Conservation (phyloP, 805 yeast species). For the Myxozyma udenii region DNA sequence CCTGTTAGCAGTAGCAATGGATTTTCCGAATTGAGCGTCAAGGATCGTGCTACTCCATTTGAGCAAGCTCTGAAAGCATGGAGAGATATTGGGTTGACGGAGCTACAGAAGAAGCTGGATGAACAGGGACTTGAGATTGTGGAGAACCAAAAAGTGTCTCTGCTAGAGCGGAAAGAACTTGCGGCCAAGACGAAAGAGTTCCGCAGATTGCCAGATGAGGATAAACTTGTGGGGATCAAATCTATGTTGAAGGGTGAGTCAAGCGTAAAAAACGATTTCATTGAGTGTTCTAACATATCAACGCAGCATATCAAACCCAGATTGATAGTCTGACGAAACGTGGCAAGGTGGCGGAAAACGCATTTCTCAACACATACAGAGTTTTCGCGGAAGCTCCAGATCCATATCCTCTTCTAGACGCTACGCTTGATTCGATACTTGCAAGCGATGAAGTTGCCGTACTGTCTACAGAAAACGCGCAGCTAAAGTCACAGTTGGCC, state of each 20-base stretch:
- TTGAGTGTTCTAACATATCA: neutral
- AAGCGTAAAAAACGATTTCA: neutral
- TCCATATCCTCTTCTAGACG: constrained; percentile 76
- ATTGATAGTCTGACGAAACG: constrained; percentile 78
- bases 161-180: constrained; percentile 67
- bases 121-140: constrained; percentile 69
- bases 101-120: constrained; percentile 70
- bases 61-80: constrained; percentile 32
- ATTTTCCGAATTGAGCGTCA: neutral
- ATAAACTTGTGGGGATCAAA: constrained; percentile 63
- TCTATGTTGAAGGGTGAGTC: constrained; percentile 50
- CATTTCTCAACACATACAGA: constrained; percentile 71
- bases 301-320: constrained; percentile 70
- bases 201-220: constrained; percentile 64
- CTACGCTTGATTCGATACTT: constrained; percentile 61
- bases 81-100: constrained; percentile 60
- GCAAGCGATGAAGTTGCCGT: constrained; percentile 52
- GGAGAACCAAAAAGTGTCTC: constrained; percentile 63
- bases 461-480: constrained; percentile 50
- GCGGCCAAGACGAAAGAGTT: constrained; percentile 86
- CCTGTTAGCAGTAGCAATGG: neutral
- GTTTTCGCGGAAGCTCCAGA: constrained; percentile 87
- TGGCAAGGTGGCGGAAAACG: constrained; percentile 67
- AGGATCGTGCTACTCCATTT: constrained; percentile 27
- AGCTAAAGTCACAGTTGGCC: constrained; percentile 52